Conservation (phyloP, 75 land plant genomes). For the Cryptomeria japonica region DNA sequence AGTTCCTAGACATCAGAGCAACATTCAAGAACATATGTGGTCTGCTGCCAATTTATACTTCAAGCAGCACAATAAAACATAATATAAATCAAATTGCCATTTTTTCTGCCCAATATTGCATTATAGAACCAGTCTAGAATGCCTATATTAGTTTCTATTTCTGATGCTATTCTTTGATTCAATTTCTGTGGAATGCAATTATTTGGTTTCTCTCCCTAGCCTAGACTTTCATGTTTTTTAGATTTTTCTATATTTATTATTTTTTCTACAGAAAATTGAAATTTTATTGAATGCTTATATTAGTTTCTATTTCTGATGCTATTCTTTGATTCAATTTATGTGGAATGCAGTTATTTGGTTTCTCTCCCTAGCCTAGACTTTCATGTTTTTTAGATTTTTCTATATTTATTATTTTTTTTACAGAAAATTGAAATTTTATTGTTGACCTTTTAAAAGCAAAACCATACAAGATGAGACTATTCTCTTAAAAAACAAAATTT, state of each 20-base stretch:
- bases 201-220: not conserved
- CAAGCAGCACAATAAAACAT: not conserved
- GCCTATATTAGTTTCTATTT: not conserved
- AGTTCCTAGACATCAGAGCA: not conserved
- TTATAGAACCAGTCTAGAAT: not conserved
- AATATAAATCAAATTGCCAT: not conserved
- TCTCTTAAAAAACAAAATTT: too few species aligned
- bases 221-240: not conserved
- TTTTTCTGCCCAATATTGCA: not conserved
- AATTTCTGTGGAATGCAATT: not conserved
- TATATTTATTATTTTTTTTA: not conserved
- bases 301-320: not conserved
- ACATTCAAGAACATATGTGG: not conserved
- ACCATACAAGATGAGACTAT: not conserved
- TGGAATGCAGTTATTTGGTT: not conserved
- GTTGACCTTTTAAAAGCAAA: not conserved
- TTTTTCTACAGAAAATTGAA: not conserved
- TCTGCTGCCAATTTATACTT: conserved; percentile 1
- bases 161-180: not conserved
- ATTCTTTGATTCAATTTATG: not conserved
- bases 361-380: not conserved
- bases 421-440: too few species aligned
- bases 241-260: not conserved
- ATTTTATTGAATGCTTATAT: not conserved
- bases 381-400: not conserved